Evolutionary conservation across 1,139 yeast species (phyloP).

Genomic region (Arxiozyma heterogenica): DNA sequence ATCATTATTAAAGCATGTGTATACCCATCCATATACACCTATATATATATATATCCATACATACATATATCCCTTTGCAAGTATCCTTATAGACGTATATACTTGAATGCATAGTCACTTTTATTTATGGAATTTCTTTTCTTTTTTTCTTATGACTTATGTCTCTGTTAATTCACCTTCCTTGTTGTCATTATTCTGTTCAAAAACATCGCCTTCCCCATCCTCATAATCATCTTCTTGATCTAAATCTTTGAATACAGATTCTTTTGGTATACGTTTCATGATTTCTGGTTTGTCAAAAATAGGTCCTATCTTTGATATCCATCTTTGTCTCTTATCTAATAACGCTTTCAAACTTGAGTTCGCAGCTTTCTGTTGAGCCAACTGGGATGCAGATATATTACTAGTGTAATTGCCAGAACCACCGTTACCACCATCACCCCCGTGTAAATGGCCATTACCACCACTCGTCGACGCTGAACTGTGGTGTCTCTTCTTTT

Average conservation of each 20-base stretch:
- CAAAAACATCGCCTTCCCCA: slow-evolving; percentile 19
- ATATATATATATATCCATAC: too few relatives aligned
- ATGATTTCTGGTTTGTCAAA: slow-evolving; percentile 61
- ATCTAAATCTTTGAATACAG: slow-evolving; percentile 51
- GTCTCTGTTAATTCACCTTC: slow-evolving; percentile 16
- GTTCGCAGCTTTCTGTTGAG: slow-evolving; percentile 50
- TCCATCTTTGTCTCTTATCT: slow-evolving; percentile 86
- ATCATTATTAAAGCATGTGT: too few relatives aligned
- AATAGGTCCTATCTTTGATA: slow-evolving; percentile 76
- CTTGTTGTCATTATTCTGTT: slow-evolving; percentile 9
- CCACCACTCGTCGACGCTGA: neutral
- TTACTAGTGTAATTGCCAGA: slow-evolving; percentile 12
- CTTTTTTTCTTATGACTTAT: neutral
- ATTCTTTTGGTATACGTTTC: slow-evolving; percentile 63
- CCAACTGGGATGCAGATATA: slow-evolving; percentile 32
- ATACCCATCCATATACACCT: too few relatives aligned
- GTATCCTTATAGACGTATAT: neutral
- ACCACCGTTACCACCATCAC: slow-evolving; percentile 14
- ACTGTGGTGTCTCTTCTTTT: slow-evolving; percentile 54
- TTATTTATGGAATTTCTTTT: neutral
- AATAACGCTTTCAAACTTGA: slow-evolving; percentile 69
- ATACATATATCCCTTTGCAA: too few relatives aligned
- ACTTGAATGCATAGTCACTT: neutral
- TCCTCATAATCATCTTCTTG: slow-evolving; percentile 38
- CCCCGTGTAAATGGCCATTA: neutral